phyloP scores from a whole-genome alignment of 345 rosid genomes.

The Aquilaria yunnanensis region DNA sequence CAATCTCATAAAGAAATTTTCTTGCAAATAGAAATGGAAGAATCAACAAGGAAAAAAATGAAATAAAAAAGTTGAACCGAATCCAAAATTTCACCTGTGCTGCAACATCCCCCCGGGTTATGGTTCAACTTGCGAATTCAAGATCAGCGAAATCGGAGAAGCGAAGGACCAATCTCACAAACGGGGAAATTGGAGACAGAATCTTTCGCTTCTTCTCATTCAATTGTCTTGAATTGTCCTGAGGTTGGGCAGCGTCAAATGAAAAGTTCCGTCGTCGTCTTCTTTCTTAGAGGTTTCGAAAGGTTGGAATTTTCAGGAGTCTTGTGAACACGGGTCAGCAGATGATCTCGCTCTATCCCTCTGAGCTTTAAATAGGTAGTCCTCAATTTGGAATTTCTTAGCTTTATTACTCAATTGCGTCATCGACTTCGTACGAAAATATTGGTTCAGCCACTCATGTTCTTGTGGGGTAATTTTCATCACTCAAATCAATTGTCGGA shows the following conservation, averaged over 20 bases:
- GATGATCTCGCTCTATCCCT: not conserved
- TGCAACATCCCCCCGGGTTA: no score
- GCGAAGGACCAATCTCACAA: constrained; percentile 8
- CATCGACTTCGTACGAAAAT: no score
- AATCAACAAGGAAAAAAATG: no score
- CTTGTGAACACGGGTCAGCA: no score
- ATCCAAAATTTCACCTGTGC: no score
- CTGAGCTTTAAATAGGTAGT: constrained; percentile 17
- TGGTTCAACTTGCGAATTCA: constrained; percentile 18
- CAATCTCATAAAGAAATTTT: not conserved
- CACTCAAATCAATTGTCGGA: no score
- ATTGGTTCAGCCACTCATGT: no score
- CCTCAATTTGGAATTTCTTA: not conserved
- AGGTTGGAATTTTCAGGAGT: constrained; percentile 4
- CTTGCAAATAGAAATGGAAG: no score
- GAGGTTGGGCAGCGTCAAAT: not conserved
- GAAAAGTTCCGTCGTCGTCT: not conserved
- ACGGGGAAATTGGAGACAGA: not conserved
- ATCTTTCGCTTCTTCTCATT: not conserved
- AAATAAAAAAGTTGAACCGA: no score
- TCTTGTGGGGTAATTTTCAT: no score
- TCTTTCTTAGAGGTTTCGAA: not conserved
- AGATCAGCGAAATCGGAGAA: not conserved
- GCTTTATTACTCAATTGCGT: no score
- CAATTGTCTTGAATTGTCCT: no score